A percentile compares a stretch with the other conserved stretches of the same genome.
Conservation (phyloP, 2,329 filamentous ascomycete species). For the Xylariaceae sp. region DNA sequence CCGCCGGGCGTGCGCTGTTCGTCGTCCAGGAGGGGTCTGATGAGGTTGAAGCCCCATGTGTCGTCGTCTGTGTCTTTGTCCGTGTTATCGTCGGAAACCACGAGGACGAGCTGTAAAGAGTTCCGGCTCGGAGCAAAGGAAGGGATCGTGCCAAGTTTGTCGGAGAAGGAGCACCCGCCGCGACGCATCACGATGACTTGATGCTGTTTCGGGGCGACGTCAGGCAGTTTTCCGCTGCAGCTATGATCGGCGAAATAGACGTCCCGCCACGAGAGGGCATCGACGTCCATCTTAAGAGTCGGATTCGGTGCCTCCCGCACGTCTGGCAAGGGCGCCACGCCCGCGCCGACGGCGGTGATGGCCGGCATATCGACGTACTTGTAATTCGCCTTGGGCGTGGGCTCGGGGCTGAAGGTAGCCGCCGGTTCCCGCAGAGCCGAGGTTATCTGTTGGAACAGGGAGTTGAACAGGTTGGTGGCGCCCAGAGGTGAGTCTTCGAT, state of each 20-base stretch:
- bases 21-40: constrained; percentile 68
- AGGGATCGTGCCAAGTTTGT: constrained; percentile 83
- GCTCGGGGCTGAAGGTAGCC: constrained; percentile 34
- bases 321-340: constrained; percentile 65
- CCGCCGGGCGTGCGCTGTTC: constrained; percentile 67
- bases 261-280: constrained; percentile 59
- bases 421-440: constrained; percentile 42
- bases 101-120: constrained; percentile 72
- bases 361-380: constrained; percentile 47
- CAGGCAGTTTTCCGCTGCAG: constrained; percentile 55
- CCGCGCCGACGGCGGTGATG: constrained; percentile 47
- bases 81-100: constrained; percentile 58
- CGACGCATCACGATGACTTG: constrained; percentile 78
- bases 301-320: constrained; percentile 51
- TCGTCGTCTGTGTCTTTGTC: constrained; percentile 29
- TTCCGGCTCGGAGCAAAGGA: constrained; percentile 57
- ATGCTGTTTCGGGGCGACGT: constrained; percentile 49
- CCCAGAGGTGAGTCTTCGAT: constrained; percentile 18
- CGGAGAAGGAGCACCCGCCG: constrained; percentile 76
- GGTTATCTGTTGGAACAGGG: constrained; percentile 42
- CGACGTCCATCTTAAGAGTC: constrained; percentile 28
- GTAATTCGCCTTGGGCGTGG: constrained; percentile 27
- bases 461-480: constrained; percentile 32
- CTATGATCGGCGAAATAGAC: constrained; percentile 67
- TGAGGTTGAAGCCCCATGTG: constrained; percentile 28